Evolutionary conservation across 345 rosid species (phyloP), one percentile per base, ranked within the genome.

Genomic region (Eucalyptus shirleyi): DNA sequence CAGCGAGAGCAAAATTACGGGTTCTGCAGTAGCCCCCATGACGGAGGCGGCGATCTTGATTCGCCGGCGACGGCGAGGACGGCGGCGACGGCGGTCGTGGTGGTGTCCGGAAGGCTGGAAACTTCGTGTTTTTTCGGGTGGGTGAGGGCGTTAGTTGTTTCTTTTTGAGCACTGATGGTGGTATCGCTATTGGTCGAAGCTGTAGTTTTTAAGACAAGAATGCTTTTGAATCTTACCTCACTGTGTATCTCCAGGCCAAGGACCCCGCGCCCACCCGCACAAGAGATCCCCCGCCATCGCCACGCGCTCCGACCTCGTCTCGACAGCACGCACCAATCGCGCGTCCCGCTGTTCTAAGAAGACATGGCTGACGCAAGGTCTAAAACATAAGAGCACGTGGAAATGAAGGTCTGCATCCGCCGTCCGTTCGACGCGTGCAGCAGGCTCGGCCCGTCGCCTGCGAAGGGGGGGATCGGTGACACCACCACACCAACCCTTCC

Each of bases 21-120:
- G 34, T 51, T 40, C 28, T 23, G 47, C 85, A 50, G 86, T 67
- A 77, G 88, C 88, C 37, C 90, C 88, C 90, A 89, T 89, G 86
- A 23, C 23, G 88, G 50, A 69, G 87, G 23, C 88, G 88, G 55
- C n/a, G 91, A 47, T 23, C 80, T 81, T n/a, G 87, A 56, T 83
- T 88, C 92, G 90, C 89, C 90, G 92, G 92, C 91, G 94, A 91
- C 89, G 23, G 53, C 69, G 44, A 89, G 53, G 53, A 50, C 53
- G 53, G 53, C 90, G 92, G 92, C 91, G 94, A 91, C 89, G 18
- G 53, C 69, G 44, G 5, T 37, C 45, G 45, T 11, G 30, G 28
- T 11, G 47, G 85, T 23, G 16, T 40, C 30, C 24, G 47, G 47
- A 77, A 40, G 12, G 83, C 42, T 21, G 83, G 47, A 77, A 77